phyloP scores from a whole-genome alignment of 2,329 filamentous ascomycete species.

The Teratosphaeria gauchensis region DNA sequence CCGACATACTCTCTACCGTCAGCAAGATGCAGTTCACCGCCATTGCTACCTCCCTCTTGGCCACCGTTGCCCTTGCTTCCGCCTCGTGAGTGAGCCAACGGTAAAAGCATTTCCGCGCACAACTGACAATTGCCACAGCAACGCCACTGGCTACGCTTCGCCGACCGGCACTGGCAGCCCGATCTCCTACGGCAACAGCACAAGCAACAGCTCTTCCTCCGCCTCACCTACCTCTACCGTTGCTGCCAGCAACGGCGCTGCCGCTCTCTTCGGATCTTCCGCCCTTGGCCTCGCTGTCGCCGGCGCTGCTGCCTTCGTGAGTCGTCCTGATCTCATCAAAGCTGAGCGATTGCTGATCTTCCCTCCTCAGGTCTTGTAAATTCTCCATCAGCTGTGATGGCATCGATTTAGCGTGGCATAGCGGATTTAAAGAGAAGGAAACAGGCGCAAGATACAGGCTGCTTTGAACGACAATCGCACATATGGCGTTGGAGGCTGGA shows the following conservation, averaged over 20 bases:
- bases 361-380: neutral
- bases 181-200: neutral
- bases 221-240: neutral
- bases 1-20: neutral
- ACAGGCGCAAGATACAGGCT: neutral
- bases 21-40: neutral
- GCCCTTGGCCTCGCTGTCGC: neutral
- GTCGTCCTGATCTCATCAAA: neutral
- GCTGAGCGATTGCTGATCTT: neutral
- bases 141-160: neutral
- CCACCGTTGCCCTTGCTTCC: neutral
- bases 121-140: neutral
- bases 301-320: neutral
- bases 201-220: neutral
- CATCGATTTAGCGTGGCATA: neutral
- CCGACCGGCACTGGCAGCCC: neutral
- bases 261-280: neutral
- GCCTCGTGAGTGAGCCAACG: neutral
- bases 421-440: neutral
- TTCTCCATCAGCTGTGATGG: neutral
- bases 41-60: neutral
- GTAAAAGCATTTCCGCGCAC: neutral
- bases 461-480: neutral
- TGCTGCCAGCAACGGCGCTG: neutral
- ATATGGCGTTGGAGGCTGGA: neutral